These are phyloP conservation scores for Lipomyces chichibuensis DNA, from an alignment of 805 yeast species.

Conservation along the genomic window DNA sequence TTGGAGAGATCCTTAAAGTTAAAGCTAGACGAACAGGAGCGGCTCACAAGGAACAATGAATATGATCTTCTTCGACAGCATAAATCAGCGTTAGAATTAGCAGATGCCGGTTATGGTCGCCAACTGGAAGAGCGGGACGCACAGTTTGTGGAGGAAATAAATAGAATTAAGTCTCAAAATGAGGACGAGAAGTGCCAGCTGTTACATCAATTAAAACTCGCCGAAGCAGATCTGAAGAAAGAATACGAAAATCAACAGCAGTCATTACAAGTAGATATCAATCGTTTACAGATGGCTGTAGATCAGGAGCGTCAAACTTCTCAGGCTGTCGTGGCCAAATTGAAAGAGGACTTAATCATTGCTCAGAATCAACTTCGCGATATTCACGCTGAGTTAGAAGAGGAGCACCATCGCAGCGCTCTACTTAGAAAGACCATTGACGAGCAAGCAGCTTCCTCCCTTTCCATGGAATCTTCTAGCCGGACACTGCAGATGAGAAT, in stretches of 20 bases:
- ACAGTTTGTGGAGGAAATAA: background rate
- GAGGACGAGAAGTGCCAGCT: conserved; percentile 40
- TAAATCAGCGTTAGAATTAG: conserved; percentile 12
- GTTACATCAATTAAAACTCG: conserved; percentile 36
- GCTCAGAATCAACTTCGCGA: conserved; percentile 35
- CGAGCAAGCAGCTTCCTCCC: conserved; percentile 40
- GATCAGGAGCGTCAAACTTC: conserved; percentile 6
- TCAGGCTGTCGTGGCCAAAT: background rate
- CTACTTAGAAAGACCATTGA: conserved; percentile 41
- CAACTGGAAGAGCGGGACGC: conserved; percentile 8
- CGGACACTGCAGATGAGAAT: conserved; percentile 33
- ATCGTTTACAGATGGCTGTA: conserved; percentile 2
- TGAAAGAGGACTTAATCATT: background rate
- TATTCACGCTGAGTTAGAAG: conserved; percentile 38
- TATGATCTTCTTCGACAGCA: conserved; percentile 30
- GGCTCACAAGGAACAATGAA: conserved; percentile 43
- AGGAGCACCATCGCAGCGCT: conserved; percentile 39
- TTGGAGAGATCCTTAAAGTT: conserved; percentile 46
- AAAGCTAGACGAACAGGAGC: conserved; percentile 41
- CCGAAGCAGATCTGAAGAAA: conserved; percentile 1
- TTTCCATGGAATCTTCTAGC: conserved; percentile 35
- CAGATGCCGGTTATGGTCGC: background rate
- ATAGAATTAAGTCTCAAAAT: conserved; percentile 3
- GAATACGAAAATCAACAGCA: conserved; percentile 20
- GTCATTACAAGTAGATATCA: conserved; percentile 37